Percentiles rank a stretch among this genome's conserved stretches.
Evolutionary conservation across 2,329 filamentous ascomycete genomes (phyloP).

Genomic region (Colletotrichum trifolii): DNA sequence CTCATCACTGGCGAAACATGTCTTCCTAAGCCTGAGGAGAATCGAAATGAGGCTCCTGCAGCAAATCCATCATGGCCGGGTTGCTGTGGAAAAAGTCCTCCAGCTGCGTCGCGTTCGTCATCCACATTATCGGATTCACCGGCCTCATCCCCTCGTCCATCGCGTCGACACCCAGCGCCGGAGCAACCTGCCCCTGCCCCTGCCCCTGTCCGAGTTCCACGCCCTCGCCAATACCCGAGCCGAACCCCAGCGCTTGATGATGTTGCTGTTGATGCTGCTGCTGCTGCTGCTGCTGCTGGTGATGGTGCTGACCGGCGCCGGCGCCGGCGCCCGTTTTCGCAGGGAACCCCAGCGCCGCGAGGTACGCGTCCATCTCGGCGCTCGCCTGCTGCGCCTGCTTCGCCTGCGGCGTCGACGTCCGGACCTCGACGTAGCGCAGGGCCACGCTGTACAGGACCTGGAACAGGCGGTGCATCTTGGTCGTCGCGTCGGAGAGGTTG

Average conservation of each 20-base stretch:
- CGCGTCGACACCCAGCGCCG: constrained; percentile 3
- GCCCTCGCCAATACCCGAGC: constrained; percentile 16
- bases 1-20: neutral
- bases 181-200: neutral
- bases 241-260: constrained; percentile 13
- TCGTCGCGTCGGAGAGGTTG: constrained; percentile 58
- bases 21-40: neutral
- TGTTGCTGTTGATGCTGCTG: constrained; percentile 5
- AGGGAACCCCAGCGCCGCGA: constrained; percentile 62
- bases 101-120: constrained; percentile 50
- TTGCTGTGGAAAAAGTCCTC: constrained; percentile 53
- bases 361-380: constrained; percentile 60
- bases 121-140: constrained; percentile 47
- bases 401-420: constrained; percentile 45
- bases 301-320: neutral
- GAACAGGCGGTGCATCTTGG: constrained; percentile 67
- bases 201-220: neutral
- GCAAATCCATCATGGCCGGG: constrained; percentile 50
- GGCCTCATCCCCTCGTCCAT: constrained; percentile 16
- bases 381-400: constrained; percentile 45
- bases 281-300: constrained; percentile 3
- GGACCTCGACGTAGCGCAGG: constrained; percentile 68
- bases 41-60: constrained; percentile 43
- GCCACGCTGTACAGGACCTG: constrained; percentile 69
- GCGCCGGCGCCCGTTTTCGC: neutral